Base-by-base conservation (phyloP, 192 early-diverging fungal species). In the Umbelopsis ramanniana region DNA sequence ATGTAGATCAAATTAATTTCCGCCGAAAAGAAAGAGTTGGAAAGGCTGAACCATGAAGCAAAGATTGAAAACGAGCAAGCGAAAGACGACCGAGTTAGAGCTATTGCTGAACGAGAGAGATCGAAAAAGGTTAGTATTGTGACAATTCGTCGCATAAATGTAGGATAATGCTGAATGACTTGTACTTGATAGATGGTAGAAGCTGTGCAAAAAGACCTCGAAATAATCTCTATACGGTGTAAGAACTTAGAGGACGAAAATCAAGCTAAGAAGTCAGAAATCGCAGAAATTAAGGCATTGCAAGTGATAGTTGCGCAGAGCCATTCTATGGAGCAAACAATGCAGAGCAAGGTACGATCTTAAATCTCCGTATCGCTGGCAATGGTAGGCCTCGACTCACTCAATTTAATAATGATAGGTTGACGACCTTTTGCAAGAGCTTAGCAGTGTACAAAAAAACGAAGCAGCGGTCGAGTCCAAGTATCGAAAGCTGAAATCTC, bases 391-490 rank as follows among this genome's bases (percentile, higher is more conserved):
- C 4, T 24, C 11, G 38, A 29, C n/a, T 46, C 17, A 24, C 0
- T 70, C 12, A 29, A 19, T 67, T 46, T 57, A 24, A 33, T 14
- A 67, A n/a, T 69, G 71, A 19, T 71, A 83, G 76, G 50, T 84
- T 37, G 81, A 84, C 43, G 83, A 84, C 68, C 48, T 73, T 9
- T 73, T 77, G n/a, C 80, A 82, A 68, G 83, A 84, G 66, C 46
- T 84, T 4, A 35, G 54, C 5, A 26, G 82, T 46, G 50, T 71
- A 47, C 48, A 78, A 38, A 79, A 74, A 52, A 74, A 76, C n/a
- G 81, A 80, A 66, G 37, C 72, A 12, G 67, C 74, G 21, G 29
- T 79, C 24, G 83, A 84, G 69, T 68, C 72, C 11, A 79, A 74
- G 53, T 72, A 75, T 11, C 79, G 79, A 66, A 82, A 84, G 46